Evolutionary conservation across 2,329 filamentous ascomycete genomes (phyloP), one percentile per base, ranked within the genome.

Genomic region (Aureobasidium sp.): DNA sequence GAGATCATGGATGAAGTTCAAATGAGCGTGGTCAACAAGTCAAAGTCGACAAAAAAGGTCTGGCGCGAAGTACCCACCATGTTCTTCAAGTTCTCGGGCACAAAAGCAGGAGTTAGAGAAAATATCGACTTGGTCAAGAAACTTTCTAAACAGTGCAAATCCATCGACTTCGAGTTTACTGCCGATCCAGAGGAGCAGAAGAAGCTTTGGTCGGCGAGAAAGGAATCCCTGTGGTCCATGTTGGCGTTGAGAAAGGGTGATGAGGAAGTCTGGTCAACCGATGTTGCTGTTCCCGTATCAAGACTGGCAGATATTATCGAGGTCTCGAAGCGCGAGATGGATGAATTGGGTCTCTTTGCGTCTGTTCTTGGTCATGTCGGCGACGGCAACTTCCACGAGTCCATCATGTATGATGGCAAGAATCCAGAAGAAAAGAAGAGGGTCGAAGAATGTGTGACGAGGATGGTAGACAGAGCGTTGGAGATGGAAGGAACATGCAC

Each of bases 401-500:
- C 88, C 71, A 94, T 97, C 75, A 87, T 97, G 76, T 97, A 96
- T 73, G 85, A 94, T 74, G 82, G 83, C 29, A 81, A 79, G 27
- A 80, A 91, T 61, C 81, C 83, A 3, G 84, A 80, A 29, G 89
- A 96, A 74, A 82, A 82, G 61, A 86, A 82, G 45, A 89, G 88
- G 67, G 90, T 94, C 1, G 89, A 94, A 71, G 82, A 80, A 60
- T 91, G 90, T 66, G 90, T 97, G 50, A 86, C 92, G 71, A 87
- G 91, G 68, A 96, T 97, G 91, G 90, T 96, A 22, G 83, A 88
- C 67, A 84, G 90, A n/a, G 92, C 91, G 2, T 75, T 97, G 27
- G 90, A 93, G 66, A 96, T 97, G 91, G 92, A 96, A 63, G 91
- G 92, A 1, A 96, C 91, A 6, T 94, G 90, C 72, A 95, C 91